A percentile compares a stretch with the other conserved stretches of the same genome.
phyloP scores from a whole-genome alignment of 2,329 filamentous ascomycete genomes.

The Dothideomycetidae sp. region DNA sequence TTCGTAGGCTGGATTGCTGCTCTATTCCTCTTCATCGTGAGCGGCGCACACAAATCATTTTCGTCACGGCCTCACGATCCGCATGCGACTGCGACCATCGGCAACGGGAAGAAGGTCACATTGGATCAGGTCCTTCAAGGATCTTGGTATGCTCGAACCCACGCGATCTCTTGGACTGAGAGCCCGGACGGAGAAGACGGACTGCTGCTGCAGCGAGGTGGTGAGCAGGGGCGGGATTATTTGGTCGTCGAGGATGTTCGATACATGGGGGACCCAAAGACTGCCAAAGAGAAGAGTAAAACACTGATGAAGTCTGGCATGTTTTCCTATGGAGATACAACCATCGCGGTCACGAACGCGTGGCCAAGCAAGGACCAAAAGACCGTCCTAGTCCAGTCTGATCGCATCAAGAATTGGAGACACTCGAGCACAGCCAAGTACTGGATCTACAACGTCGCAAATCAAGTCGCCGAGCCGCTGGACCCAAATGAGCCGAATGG shows the following conservation, averaged over 20 bases:
- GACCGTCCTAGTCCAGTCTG: slow-evolving; percentile 69
- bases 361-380: slow-evolving; percentile 73
- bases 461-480: slow-evolving; percentile 62
- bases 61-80: slow-evolving; percentile 55
- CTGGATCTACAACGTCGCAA: slow-evolving; percentile 82
- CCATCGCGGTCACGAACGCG: slow-evolving; percentile 44
- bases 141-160: slow-evolving; percentile 47
- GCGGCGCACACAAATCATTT: slow-evolving; percentile 51
- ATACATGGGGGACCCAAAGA: slow-evolving; percentile 30
- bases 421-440: slow-evolving; percentile 78
- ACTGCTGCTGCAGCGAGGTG: slow-evolving; percentile 60
- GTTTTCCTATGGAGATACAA: slow-evolving; percentile 46
- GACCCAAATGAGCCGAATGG: slow-evolving; percentile 52
- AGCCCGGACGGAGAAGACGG: slow-evolving; percentile 69
- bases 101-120: slow-evolving; percentile 57
- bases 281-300: slow-evolving; percentile 38
- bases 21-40: slow-evolving; percentile 50
- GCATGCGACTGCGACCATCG: slow-evolving; percentile 44
- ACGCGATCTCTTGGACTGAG: slow-evolving; percentile 62
- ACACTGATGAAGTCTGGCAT: slow-evolving; percentile 58
- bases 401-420: slow-evolving; percentile 65
- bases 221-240: slow-evolving; percentile 50
- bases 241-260: slow-evolving; percentile 79
- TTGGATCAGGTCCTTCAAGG: slow-evolving; percentile 56
- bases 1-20: slow-evolving; percentile 55